A percentile compares a stretch with the other conserved stretches of the same genome.
Evolutionary conservation across 2,329 filamentous ascomycete species (phyloP).

Genomic region (Aureobasidium sp.): DNA sequence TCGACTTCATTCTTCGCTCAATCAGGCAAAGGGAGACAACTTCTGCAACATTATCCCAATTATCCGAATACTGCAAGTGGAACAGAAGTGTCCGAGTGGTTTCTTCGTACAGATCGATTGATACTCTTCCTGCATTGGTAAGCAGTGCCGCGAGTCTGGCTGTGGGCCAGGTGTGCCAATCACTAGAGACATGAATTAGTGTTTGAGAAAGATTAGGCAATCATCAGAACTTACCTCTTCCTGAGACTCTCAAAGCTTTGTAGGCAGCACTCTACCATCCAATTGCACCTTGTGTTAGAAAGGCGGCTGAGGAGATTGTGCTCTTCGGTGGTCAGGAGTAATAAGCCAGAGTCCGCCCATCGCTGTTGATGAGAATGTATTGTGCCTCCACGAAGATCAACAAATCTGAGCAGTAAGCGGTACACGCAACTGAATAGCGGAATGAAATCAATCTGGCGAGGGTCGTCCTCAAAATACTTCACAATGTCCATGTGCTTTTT

Average conservation of each 20-base stretch:
- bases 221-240: background rate
- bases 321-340: background rate
- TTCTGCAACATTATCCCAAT: background rate
- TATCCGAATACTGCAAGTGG: background rate
- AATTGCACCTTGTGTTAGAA: background rate
- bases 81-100: background rate
- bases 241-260: background rate
- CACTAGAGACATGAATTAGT: background rate
- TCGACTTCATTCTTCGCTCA: background rate
- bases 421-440: constrained; percentile 9
- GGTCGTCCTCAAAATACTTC: background rate
- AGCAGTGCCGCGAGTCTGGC: background rate
- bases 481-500: background rate
- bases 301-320: background rate
- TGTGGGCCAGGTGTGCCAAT: background rate
- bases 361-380: background rate
- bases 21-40: background rate
- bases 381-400: background rate
- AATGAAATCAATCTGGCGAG: background rate
- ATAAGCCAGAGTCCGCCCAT: background rate
- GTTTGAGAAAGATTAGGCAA: background rate
- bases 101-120: background rate
- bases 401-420: constrained; percentile 13
- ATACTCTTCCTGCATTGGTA: background rate
- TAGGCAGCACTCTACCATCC: background rate